A percentile compares a stretch with the other conserved stretches of the same genome.
These are phyloP conservation scores for Plasmodium blacklocki DNA, from an alignment of 169 alveolate species.

Conservation along the genomic window DNA sequence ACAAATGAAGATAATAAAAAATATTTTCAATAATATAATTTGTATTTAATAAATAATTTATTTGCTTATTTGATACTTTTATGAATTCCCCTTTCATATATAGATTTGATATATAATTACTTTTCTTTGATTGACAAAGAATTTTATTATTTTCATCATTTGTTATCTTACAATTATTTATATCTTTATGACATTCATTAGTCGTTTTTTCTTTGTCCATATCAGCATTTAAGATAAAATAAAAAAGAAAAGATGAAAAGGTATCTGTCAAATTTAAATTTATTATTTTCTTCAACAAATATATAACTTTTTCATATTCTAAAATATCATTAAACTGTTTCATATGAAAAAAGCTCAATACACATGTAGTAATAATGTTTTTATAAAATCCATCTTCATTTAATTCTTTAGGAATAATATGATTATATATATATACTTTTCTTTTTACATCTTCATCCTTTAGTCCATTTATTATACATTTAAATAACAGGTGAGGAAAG, in stretches of 20 bases:
- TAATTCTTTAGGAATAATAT: constrained; percentile 33
- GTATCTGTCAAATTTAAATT: constrained; percentile 7
- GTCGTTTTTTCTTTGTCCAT: not conserved
- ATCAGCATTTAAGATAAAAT: not conserved
- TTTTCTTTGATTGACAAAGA: not conserved
- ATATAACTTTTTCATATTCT: constrained; percentile 40
- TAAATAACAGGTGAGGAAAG: constrained; percentile 32
- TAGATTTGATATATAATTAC: not conserved
- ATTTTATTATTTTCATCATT: not conserved
- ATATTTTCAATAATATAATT: constrained; percentile 28
- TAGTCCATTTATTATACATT: constrained; percentile 38
- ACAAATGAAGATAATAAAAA: constrained; percentile 38
- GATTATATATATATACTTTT: constrained; percentile 35
- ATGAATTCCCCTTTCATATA: not conserved
- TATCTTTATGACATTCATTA: not conserved
- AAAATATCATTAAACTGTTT: constrained; percentile 1
- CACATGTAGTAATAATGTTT: constrained; percentile 22
- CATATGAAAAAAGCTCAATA: constrained; percentile 6
- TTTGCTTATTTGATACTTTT: too few species aligned
- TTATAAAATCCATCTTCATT: constrained; percentile 44
- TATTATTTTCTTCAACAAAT: constrained; percentile 15
- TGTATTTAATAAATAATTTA: not conserved
- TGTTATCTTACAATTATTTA: not conserved
- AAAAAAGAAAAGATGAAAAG: constrained; percentile 18
- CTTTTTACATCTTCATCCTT: constrained; percentile 27